A percentile compares a stretch with the other conserved stretches of the same genome.
phyloP scores from a whole-genome alignment of 139 green algal species.

The Haematococcus lacustris region DNA sequence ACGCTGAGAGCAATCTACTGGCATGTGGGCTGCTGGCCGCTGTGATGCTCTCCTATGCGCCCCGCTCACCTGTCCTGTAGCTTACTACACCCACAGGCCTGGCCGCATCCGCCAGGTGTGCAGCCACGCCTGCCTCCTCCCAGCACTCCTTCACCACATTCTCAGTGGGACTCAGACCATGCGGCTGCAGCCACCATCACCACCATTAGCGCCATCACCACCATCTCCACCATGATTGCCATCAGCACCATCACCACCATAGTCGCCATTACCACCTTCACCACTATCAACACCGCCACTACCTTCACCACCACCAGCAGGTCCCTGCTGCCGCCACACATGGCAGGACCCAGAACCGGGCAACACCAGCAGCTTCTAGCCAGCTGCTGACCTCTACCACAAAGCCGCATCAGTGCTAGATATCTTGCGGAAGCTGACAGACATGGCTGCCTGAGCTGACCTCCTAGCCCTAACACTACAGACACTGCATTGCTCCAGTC shows the following conservation, averaged over 20 bases:
- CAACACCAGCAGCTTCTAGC: too few species aligned
- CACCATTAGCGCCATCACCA: neutral
- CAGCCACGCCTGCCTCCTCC: conserved; percentile 87
- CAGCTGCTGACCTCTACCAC: too few species aligned
- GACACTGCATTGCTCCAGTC: too few species aligned
- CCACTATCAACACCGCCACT: neutral
- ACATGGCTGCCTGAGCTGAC: too few species aligned
- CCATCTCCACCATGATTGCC: neutral
- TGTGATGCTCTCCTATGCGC: too few species aligned
- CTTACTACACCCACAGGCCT: conserved; percentile 44
- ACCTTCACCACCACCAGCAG: neutral
- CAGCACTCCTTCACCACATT: conserved; percentile 93
- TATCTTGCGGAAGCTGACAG: too few species aligned
- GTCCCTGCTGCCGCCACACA: neutral
- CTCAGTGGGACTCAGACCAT: conserved; percentile 55
- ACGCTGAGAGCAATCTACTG: too few species aligned
- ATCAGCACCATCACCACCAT: neutral
- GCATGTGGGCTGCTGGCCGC: too few species aligned
- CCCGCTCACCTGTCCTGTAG: conserved; percentile 27
- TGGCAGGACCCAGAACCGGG: too few species aligned
- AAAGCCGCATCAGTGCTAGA: too few species aligned
- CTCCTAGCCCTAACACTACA: too few species aligned
- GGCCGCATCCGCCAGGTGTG: conserved; percentile 47
- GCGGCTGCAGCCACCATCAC: conserved; percentile 39
- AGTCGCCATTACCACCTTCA: neutral